Conservation (phyloP, 768 basidiomycete species). For the Mycena rosella region DNA sequence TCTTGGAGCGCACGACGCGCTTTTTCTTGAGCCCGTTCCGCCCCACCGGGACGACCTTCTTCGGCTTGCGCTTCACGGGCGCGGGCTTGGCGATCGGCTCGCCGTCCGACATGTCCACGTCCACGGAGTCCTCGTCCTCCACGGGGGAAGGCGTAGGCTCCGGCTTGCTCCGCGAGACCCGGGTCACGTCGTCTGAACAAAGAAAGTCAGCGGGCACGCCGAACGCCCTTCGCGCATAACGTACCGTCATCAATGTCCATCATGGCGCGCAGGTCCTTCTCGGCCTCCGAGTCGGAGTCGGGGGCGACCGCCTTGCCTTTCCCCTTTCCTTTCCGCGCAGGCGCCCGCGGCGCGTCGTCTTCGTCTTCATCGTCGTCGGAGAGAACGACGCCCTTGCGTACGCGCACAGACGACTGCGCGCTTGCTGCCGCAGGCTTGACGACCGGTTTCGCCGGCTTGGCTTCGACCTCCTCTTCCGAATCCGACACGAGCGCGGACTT, state of each 20-base stretch:
- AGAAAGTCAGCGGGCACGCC: constrained; percentile 2
- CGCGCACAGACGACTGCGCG: constrained; percentile 42
- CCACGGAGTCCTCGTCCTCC: constrained; percentile 44
- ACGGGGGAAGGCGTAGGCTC: constrained; percentile 36
- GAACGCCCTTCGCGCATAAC: constrained; percentile 18
- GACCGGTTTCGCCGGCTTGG: constrained; percentile 14
- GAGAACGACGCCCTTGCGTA: constrained; percentile 63
- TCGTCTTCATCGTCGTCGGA: constrained; percentile 74
- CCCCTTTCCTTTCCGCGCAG: constrained; percentile 52
- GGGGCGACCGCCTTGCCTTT: constrained; percentile 41
- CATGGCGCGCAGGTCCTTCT: constrained; percentile 67
- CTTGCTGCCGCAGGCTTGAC: background rate
- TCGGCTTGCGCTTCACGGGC: constrained; percentile 58
- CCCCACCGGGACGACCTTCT: constrained; percentile 79
- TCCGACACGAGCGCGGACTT: constrained; percentile 56
- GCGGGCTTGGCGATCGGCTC: constrained; percentile 46
- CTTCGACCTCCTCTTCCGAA: constrained; percentile 42
- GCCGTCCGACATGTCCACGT: constrained; percentile 55
- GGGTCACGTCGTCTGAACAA: constrained; percentile 48
- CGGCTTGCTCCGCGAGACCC: constrained; percentile 41
- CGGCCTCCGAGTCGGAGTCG: constrained; percentile 53
- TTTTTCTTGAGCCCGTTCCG: constrained; percentile 83
- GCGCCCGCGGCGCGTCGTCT: constrained; percentile 48
- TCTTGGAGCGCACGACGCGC: constrained; percentile 70
- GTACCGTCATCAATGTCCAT: constrained; percentile 86